These are phyloP conservation scores for Flaveria trinervia DNA, from an alignment of 129 eudicot genomes.

Conservation along the genomic window DNA sequence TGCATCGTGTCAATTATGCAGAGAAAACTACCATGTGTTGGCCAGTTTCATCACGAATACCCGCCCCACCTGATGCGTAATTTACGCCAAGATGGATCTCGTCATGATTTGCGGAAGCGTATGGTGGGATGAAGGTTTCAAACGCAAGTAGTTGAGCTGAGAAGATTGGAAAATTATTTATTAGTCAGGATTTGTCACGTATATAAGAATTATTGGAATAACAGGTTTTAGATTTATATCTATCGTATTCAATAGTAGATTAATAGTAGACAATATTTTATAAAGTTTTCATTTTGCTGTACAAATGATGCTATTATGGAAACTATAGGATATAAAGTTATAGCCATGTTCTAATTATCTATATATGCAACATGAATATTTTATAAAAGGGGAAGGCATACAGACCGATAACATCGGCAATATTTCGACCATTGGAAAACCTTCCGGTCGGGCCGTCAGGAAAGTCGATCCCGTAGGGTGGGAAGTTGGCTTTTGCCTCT, in stretches of 20 bases:
- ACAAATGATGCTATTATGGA: too few relatives aligned
- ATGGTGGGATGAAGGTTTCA: slow-evolving; percentile 46
- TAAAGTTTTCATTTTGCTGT: too few relatives aligned
- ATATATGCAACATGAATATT: background rate
- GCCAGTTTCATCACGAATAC: slow-evolving; percentile 50
- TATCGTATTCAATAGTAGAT: too few relatives aligned
- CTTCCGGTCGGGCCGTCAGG: slow-evolving; percentile 54
- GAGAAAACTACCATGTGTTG: slow-evolving; percentile 30
- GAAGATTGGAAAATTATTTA: background rate
- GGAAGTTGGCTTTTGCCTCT: slow-evolving; percentile 39
- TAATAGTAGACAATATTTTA: too few relatives aligned
- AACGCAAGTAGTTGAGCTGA: slow-evolving; percentile 57
- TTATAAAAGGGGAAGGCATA: background rate
- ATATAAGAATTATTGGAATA: too few relatives aligned
- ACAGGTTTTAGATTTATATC: too few relatives aligned
- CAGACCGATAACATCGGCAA: slow-evolving; percentile 48
- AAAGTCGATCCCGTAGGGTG: slow-evolving; percentile 56
- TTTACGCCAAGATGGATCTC: slow-evolving; percentile 42
- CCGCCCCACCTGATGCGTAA: slow-evolving; percentile 63
- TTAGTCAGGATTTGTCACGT: too few relatives aligned
- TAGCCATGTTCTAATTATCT: background rate
- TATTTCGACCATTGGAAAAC: slow-evolving; percentile 55
- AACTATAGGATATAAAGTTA: background rate
- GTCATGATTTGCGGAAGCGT: slow-evolving; percentile 26
- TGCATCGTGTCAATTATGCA: too few relatives aligned